Evolutionary conservation across 768 basidiomycete genomes (phyloP), one percentile per base, ranked within the genome.

Genomic region (Lactifluus volemus): DNA sequence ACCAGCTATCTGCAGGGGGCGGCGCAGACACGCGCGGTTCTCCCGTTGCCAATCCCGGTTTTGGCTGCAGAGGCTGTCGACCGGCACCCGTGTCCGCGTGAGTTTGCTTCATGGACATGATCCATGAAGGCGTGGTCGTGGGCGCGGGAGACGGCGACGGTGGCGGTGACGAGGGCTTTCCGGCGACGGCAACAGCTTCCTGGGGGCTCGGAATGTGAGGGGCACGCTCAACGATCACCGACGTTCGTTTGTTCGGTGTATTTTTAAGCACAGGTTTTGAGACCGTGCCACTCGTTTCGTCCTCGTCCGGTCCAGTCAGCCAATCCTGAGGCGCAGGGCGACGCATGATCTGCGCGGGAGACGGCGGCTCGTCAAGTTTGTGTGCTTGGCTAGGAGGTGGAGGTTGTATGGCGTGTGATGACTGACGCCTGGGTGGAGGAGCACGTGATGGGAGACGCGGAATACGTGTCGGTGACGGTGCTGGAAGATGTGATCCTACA

Each of bases 201-300:
- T 73, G 69, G 11, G 73, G 70, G 55, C 66, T 70, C 42, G 66
- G 68, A 21, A 74, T 49, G 7, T 54, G 50, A 34, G 69, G 64
- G 15, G 69, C 70, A 53, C 72, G 78, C 61, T 76, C 78, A 66
- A 86, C 79, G 38, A 88, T 80, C 54, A 81, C 78, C 3, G 87
- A 88, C 39, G 86, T 81, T 12, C 86, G 82, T 72, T 89, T 89
- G 68, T 83, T 82, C 21, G 86, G 86, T 17, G 85, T 86, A 19
- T 85, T 81, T 57, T 88, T 83, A 53, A 89, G 71, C 34, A 85
- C 74, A 3, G 84, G 80, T 21, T 75, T 45, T 19, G 36, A 48
- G 8, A 59, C 55, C 30, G 59, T 47, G 36, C 50, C 59, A 53
- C 53, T 25, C 42, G 29, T 59, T 32, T 66, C 62, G 45, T 77